phyloP scores from a whole-genome alignment of 192 early-diverging fungal species.

The Diversispora epigaea region DNA sequence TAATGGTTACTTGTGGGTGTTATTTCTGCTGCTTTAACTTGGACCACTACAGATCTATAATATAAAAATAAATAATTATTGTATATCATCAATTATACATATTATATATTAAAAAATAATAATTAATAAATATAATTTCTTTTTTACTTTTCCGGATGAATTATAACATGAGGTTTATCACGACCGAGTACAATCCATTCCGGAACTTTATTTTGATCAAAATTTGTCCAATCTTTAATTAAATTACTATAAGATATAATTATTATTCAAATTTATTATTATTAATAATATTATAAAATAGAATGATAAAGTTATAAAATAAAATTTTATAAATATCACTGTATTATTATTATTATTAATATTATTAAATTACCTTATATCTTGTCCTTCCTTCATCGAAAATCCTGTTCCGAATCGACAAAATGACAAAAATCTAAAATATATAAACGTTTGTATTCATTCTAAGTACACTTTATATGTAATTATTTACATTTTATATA shows the following conservation, averaged over 20 bases:
- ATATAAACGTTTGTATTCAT: neutral
- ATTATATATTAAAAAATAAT: neutral
- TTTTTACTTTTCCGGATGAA: slow-evolving; percentile 56
- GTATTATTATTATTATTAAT: neutral
- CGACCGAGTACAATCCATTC: slow-evolving; percentile 47
- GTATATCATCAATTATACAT: neutral
- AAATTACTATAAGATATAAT: slow-evolving; percentile 35
- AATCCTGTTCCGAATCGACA: slow-evolving; percentile 72
- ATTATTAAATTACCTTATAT: slow-evolving; percentile 51
- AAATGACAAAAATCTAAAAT: slow-evolving; percentile 53
- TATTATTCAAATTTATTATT: neutral
- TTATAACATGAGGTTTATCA: slow-evolving; percentile 71
- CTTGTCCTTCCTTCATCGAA: slow-evolving; percentile 58
- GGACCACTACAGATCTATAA: slow-evolving; percentile 3
- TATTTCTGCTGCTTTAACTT: slow-evolving; percentile 29
- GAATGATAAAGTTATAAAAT: too few species aligned
- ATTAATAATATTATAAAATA: too few species aligned
- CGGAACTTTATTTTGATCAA: slow-evolving; percentile 38
- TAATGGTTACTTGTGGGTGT: slow-evolving; percentile 10
- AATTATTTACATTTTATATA: neutral
- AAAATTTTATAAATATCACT: slow-evolving; percentile 33
- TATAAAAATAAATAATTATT: neutral
- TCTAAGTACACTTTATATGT: neutral
- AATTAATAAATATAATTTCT: too few species aligned
- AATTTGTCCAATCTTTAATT: slow-evolving; percentile 45